phyloP scores from a whole-genome alignment of 441 rosid genomes.

The Arabidopsis hybrid region DNA sequence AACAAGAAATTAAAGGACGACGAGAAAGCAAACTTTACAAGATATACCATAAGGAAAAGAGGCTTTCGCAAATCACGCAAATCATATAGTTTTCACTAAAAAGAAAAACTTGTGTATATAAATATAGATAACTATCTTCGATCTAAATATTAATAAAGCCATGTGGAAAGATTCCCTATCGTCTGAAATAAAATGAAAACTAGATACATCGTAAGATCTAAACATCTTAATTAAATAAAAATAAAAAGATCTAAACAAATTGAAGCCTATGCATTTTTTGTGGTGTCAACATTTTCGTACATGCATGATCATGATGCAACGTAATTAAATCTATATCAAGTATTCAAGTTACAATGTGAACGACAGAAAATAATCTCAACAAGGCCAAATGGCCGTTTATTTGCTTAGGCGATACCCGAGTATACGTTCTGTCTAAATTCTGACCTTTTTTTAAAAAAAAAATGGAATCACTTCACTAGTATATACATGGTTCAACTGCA shows the following conservation, averaged over 20 bases:
- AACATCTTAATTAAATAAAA: background rate
- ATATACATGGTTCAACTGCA: background rate
- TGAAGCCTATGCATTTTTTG: background rate
- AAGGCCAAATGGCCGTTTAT: background rate
- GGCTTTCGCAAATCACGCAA: slow-evolving; percentile 38
- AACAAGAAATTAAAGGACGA: slow-evolving; percentile 8
- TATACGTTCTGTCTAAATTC: background rate
- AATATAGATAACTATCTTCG: slow-evolving; percentile 26
- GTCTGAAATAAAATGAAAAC: slow-evolving; percentile 33
- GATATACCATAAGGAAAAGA: slow-evolving; percentile 7
- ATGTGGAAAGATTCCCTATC: slow-evolving; percentile 50
- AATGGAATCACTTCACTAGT: background rate
- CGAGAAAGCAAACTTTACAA: slow-evolving; percentile 28
- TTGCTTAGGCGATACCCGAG: background rate
- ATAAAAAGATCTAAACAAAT: background rate
- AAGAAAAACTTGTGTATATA: slow-evolving; percentile 20
- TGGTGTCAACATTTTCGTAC: background rate
- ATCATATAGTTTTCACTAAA: slow-evolving; percentile 22
- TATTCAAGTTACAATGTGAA: slow-evolving; percentile 20
- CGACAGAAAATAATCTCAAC: background rate
- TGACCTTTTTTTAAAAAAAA: background rate
- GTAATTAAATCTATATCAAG: background rate
- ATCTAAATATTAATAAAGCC: slow-evolving; percentile 41
- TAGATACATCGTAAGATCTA: slow-evolving; percentile 43
- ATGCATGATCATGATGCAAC: background rate